phyloP scores from a whole-genome alignment of 108 stramenopile genomes.

The Pseudonitzschia multiseries region DNA sequence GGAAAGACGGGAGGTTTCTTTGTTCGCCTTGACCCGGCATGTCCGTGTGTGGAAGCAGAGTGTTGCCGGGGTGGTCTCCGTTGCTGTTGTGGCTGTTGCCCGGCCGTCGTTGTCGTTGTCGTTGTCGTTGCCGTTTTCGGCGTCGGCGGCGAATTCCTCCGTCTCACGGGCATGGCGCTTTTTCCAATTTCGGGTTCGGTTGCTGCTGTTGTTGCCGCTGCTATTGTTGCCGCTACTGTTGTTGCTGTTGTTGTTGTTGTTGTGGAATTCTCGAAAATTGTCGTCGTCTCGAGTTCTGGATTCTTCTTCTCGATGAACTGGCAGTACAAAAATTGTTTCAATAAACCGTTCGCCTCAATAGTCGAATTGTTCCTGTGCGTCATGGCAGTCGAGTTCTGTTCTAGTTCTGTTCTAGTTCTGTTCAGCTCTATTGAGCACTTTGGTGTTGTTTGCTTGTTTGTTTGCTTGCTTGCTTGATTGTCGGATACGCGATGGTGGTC shows the following conservation, averaged over 20 bases:
- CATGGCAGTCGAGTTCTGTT: neutral
- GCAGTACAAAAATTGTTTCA: neutral
- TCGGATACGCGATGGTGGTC: too few relatives aligned
- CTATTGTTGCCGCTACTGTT: neutral
- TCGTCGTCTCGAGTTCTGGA: too few relatives aligned
- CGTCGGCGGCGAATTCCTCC: neutral
- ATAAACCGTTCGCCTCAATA: neutral
- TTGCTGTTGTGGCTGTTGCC: neutral
- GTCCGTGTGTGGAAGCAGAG: too few relatives aligned
- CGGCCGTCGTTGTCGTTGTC: neutral
- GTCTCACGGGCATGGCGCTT: neutral
- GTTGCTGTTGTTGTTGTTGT: too few relatives aligned
- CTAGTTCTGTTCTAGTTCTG: too few relatives aligned
- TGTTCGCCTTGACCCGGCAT: neutral
- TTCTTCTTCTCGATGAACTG: neutral
- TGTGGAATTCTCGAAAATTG: too few relatives aligned
- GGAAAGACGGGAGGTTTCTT: neutral
- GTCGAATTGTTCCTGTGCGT: neutral
- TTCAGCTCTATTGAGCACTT: too few relatives aligned
- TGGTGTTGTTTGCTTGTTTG: too few relatives aligned
- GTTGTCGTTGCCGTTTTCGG: neutral
- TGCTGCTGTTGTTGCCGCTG: neutral
- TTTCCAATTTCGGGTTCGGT: neutral
- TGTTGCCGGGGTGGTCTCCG: neutral
- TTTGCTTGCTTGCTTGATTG: too few relatives aligned